Conservation (phyloP, 352 stramenopile genomes). For the Blastocystis sp. region DNA sequence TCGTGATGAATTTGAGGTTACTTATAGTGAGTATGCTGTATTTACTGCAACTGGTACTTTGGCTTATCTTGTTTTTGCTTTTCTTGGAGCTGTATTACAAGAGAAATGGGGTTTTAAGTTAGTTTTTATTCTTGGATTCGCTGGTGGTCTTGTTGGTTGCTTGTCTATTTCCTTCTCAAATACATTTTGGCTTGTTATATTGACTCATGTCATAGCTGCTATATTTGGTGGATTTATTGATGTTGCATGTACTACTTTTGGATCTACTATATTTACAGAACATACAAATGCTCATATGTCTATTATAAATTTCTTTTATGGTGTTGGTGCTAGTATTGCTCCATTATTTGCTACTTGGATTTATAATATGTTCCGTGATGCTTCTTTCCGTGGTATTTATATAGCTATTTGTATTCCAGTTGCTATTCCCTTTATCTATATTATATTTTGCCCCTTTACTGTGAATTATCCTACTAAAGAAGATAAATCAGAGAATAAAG, state of each 20-base stretch:
- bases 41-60: slow-evolving; percentile 24
- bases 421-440: neutral
- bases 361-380: slow-evolving; percentile 9
- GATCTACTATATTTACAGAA: slow-evolving; percentile 25
- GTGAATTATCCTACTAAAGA: slow-evolving; percentile 28
- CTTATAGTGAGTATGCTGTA: slow-evolving; percentile 15
- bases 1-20: slow-evolving; percentile 4
- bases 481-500: too few relatives aligned
- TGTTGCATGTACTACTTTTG: slow-evolving; percentile 6
- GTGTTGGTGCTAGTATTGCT: slow-evolving; percentile 23
- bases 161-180: neutral
- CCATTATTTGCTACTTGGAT: slow-evolving; percentile 23
- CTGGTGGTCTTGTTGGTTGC: too few relatives aligned
- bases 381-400: slow-evolving; percentile 28
- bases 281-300: slow-evolving; percentile 30
- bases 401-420: slow-evolving; percentile 12
- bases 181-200: slow-evolving; percentile 5
- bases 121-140: too few relatives aligned
- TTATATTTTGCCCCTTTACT: slow-evolving; percentile 7
- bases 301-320: slow-evolving; percentile 29
- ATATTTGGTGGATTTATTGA: slow-evolving; percentile 17
- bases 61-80: slow-evolving; percentile 35
- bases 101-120: too few relatives aligned
- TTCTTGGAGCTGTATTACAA: too few relatives aligned
- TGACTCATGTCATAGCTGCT: slow-evolving; percentile 23